These are phyloP conservation scores for Candida namnaoensis DNA, from an alignment of 805 yeast genomes.

Conservation along the genomic window DNA sequence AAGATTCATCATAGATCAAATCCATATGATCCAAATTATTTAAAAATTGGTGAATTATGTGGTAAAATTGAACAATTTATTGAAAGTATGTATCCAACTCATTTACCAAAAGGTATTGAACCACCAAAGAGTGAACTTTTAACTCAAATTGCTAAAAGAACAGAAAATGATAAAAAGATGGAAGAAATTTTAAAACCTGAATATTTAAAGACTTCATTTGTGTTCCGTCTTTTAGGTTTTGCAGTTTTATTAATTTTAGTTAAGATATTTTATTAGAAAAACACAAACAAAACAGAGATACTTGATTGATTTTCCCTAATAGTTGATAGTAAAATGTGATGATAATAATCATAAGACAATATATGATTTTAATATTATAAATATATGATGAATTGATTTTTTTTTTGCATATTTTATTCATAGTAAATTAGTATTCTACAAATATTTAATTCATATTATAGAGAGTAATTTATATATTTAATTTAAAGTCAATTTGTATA, in stretches of 20 bases:
- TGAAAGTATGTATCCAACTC: conserved; percentile 62
- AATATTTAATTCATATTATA: too few species aligned
- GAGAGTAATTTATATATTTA: too few species aligned
- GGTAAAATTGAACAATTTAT: conserved; percentile 86
- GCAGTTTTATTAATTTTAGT: not conserved
- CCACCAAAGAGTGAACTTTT: conserved; percentile 27
- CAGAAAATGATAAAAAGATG: conserved; percentile 29
- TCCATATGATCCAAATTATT: conserved; percentile 79
- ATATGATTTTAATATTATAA: too few species aligned
- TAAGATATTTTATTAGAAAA: too few species aligned
- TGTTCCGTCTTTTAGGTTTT: conserved; percentile 6
- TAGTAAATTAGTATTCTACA: too few species aligned
- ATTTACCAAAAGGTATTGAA: conserved; percentile 47
- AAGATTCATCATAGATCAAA: conserved; percentile 71
- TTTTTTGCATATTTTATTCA: too few species aligned
- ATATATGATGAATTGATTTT: too few species aligned
- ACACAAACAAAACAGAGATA: too few species aligned
- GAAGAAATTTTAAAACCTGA: conserved; percentile 15
- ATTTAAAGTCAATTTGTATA: too few species aligned
- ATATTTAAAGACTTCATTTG: conserved; percentile 13
- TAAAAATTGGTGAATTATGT: conserved; percentile 74
- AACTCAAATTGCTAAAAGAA: conserved; percentile 33
- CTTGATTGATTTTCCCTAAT: too few species aligned
- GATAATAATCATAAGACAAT: too few species aligned
- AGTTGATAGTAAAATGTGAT: too few species aligned